Conservation (phyloP, 75 land plant species). For the Cunninghamia lanceolata region DNA sequence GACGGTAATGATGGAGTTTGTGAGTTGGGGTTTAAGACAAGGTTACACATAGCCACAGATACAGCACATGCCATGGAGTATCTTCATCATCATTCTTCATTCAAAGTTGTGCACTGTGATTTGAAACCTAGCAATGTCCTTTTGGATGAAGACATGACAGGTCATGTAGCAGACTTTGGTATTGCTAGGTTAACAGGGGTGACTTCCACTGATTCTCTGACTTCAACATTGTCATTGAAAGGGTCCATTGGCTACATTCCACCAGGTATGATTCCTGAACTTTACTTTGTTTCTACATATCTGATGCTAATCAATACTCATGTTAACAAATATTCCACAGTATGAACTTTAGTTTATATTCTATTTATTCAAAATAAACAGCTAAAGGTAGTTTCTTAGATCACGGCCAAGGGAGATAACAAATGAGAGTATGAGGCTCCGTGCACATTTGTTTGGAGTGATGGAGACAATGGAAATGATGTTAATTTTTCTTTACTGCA, state of each 20-base stretch:
- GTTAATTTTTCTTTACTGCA: conserved; percentile 8
- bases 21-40: not conserved
- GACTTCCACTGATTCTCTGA: not conserved
- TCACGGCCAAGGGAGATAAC: too few relatives aligned
- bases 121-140: conserved; percentile 12
- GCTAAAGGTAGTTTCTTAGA: too few relatives aligned
- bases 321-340: not conserved
- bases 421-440: too few relatives aligned
- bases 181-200: not conserved
- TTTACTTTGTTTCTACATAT: not conserved
- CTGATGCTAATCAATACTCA: not conserved
- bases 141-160: not conserved
- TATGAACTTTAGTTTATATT: too few relatives aligned
- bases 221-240: not conserved
- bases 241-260: conserved; percentile 5
- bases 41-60: conserved; percentile 34
- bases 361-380: too few relatives aligned
- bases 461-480: not conserved
- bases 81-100: conserved; percentile 23
- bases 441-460: not conserved
- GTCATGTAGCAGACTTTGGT: conserved; percentile 5
- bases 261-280: not conserved
- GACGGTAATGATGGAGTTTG: not conserved
- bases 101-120: conserved; percentile 7
- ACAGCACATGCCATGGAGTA: conserved; percentile 32